These are phyloP conservation scores for Heliamphora pulchella DNA, from an alignment of 179 eudicot species.

Conservation along the genomic window DNA sequence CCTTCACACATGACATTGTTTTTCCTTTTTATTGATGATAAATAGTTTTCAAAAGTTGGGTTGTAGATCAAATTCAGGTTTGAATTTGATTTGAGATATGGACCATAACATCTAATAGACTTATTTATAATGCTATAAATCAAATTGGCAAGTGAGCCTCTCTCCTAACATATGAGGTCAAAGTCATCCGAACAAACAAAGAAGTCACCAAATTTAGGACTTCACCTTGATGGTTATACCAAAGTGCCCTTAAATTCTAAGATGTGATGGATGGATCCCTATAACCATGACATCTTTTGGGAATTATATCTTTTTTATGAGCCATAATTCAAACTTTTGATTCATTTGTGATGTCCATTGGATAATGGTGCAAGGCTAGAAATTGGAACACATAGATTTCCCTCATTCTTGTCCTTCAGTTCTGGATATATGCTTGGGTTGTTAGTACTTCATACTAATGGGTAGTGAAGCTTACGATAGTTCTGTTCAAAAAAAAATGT, in stretches of 20 bases:
- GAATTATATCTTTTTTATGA: neutral
- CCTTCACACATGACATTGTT: neutral
- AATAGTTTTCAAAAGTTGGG: neutral
- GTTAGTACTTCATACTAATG: neutral
- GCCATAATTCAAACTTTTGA: neutral
- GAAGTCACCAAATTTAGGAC: neutral
- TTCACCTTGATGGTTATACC: neutral
- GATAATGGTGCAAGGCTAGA: neutral
- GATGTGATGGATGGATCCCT: neutral
- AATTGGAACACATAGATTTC: neutral
- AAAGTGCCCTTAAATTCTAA: neutral
- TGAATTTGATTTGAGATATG: neutral
- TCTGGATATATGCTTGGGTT: neutral
- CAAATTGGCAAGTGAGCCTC: neutral
- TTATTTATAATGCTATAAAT: neutral
- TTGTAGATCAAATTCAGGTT: neutral
- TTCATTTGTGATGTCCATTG: neutral
- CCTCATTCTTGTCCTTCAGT: neutral
- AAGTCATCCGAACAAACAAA: too few species aligned
- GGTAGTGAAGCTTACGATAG: neutral
- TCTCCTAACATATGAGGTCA: neutral
- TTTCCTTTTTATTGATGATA: neutral
- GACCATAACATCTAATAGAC: neutral
- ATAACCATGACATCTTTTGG: neutral
- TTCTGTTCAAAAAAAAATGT: too few species aligned